Base-by-base conservation (phyloP, 2,329 filamentous ascomycete species). In the Macrophomina phaseolina region DNA sequence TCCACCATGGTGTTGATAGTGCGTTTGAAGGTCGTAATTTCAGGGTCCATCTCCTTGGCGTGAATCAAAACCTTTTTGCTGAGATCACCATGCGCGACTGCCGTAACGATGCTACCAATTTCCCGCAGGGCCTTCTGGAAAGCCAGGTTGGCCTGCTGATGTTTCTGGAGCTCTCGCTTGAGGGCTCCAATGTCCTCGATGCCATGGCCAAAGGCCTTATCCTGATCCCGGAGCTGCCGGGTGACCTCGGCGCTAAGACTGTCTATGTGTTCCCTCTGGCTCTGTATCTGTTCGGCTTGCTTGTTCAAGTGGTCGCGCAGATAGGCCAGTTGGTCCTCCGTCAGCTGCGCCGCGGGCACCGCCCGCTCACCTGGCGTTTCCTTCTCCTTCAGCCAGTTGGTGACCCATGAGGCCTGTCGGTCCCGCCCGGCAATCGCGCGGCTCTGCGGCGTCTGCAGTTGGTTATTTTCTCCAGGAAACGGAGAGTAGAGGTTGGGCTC, bases 1-100 rank as follows among this genome's bases (percentile, higher is more conserved):
- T 98, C 94, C 88, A 98, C 97, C 94, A 98, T 98, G 71, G 92
- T 96, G 79, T 98, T 98, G 82, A 98, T 98, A 69, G 94, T 97
- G 74, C 93, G 90, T 82, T 98, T 98, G 84, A 98, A 98, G 9
- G 93, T 94, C 34, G 93, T 95, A 75, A 98, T 98, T 84, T 98
- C 94, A 34, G 94, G 93, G 84, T 98, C 94, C 90, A 97, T 95
- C 82, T 98, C 94, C 71, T 96, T 90, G 4, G 92, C 91, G 77
- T 97, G 95, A 78, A 98, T 96, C 74, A 94, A 89, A 70, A 97
- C 94, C 81, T 97, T 97, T 85, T 97, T 97, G 78, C 93, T 97
- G 68, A 98, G 85, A 77, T 98, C 94, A 80, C 94, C 94, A 74
- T 93, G 92, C 67, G 94, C 95, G 71, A 98, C 95, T 69, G 94